A percentile compares a stretch with the other conserved stretches of the same genome.
phyloP scores from a whole-genome alignment of 306 rosid genomes.

The Lathyrus sativus region DNA sequence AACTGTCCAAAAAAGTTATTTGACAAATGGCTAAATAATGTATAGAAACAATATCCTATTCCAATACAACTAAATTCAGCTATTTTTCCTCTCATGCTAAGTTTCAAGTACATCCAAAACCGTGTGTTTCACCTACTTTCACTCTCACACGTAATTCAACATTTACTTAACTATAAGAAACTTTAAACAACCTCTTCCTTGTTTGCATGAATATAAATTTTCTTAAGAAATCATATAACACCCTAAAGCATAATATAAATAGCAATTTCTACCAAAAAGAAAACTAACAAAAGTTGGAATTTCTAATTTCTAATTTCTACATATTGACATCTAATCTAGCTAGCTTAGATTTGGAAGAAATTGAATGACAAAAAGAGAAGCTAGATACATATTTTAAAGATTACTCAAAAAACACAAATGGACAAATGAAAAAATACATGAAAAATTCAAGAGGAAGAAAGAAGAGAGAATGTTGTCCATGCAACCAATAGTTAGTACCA shows the following conservation, averaged over 20 bases:
- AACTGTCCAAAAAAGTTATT: not conserved
- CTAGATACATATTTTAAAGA: not conserved
- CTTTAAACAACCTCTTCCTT: constrained; percentile 7
- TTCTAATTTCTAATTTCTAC: constrained; percentile 33
- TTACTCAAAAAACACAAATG: constrained; percentile 19
- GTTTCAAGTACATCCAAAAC: constrained; percentile 38
- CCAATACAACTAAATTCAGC: constrained; percentile 18
- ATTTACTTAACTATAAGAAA: not conserved
- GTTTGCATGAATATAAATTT: constrained; percentile 10
- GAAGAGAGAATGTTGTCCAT: constrained; percentile 19
- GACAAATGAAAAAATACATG: constrained; percentile 23
- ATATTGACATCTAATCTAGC: constrained; percentile 25
- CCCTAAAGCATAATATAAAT: constrained; percentile 8
- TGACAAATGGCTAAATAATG: constrained; percentile 27
- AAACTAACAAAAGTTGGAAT: constrained; percentile 2
- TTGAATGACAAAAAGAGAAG: constrained; percentile 13
- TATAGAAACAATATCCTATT: constrained; percentile 32
- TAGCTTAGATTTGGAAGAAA: constrained; percentile 14
- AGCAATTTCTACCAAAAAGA: constrained; percentile 24
- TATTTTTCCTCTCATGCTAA: constrained; percentile 34
- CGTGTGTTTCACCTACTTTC: constrained; percentile 29
- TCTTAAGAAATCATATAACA: constrained; percentile 20
- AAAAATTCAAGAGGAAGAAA: constrained; percentile 10
- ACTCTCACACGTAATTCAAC: constrained; percentile 33
- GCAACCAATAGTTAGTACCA: constrained; percentile 38